These are phyloP conservation scores for Salvia hispanica DNA, from an alignment of 257 asterid species.

Conservation along the genomic window DNA sequence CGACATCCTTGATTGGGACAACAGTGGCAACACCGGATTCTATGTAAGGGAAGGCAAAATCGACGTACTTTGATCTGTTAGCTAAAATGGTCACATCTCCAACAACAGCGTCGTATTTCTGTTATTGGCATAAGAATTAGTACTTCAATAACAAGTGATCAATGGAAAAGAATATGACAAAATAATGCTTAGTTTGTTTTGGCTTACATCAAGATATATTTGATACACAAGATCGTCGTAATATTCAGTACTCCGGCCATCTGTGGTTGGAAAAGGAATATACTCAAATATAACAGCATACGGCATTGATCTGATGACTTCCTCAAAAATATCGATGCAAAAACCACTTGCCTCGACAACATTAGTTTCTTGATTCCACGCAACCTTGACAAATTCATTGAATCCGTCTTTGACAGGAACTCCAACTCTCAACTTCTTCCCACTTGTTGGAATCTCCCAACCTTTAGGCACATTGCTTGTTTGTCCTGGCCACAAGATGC, in stretches of 20 bases:
- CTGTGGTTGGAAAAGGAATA: background rate
- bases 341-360: constrained; percentile 43
- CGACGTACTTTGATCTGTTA: constrained; percentile 34
- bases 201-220: background rate
- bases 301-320: constrained; percentile 28
- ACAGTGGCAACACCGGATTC: constrained; percentile 41
- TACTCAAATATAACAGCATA: background rate
- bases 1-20: constrained; percentile 39
- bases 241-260: background rate
- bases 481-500: constrained; percentile 50
- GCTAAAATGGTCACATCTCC: constrained; percentile 44
- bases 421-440: constrained; percentile 43
- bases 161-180: too few relatives aligned
- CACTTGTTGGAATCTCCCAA: constrained; percentile 44
- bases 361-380: constrained; percentile 34
- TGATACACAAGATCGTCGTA: background rate
- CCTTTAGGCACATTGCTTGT: constrained; percentile 40
- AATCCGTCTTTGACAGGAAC: constrained; percentile 45
- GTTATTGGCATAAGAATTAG: background rate
- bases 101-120: constrained; percentile 30
- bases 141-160: too few relatives aligned
- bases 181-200: too few relatives aligned
- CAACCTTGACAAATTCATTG: constrained; percentile 41
- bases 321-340: constrained; percentile 44
- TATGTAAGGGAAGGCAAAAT: constrained; percentile 47